phyloP scores from a whole-genome alignment of 345 rosid species.

The Balakata baccata region DNA sequence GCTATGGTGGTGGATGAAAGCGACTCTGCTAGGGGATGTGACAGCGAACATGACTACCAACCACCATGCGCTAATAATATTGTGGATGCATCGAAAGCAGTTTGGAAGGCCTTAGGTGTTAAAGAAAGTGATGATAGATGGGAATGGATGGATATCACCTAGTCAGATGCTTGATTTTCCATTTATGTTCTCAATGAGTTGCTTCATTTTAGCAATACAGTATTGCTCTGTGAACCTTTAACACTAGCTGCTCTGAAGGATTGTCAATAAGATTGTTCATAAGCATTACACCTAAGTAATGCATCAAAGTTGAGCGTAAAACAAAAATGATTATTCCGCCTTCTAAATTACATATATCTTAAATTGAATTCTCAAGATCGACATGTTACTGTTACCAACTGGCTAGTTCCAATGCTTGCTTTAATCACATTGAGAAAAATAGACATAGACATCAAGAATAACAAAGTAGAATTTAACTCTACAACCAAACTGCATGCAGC shows the following conservation, averaged over 20 bases:
- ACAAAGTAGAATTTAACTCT: background rate
- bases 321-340: too few relatives aligned
- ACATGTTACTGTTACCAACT: background rate
- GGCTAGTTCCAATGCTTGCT: background rate
- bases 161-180: constrained; percentile 16
- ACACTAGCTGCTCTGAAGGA: too few relatives aligned
- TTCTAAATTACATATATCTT: too few relatives aligned
- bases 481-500: background rate
- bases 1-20: constrained; percentile 19
- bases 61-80: constrained; percentile 19
- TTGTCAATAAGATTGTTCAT: too few relatives aligned
- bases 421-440: too few relatives aligned
- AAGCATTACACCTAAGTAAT: too few relatives aligned
- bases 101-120: constrained; percentile 19
- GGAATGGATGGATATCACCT: constrained; percentile 14
- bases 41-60: constrained; percentile 8
- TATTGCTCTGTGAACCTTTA: too few relatives aligned
- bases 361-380: too few relatives aligned
- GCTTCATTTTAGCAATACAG: too few relatives aligned
- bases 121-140: background rate
- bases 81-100: constrained; percentile 17
- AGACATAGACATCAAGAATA: background rate
- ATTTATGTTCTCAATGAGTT: too few relatives aligned
- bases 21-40: constrained; percentile 18
- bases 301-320: too few relatives aligned